Conservation (phyloP, 257 asterid species). For the Marsdenia floribunda region DNA sequence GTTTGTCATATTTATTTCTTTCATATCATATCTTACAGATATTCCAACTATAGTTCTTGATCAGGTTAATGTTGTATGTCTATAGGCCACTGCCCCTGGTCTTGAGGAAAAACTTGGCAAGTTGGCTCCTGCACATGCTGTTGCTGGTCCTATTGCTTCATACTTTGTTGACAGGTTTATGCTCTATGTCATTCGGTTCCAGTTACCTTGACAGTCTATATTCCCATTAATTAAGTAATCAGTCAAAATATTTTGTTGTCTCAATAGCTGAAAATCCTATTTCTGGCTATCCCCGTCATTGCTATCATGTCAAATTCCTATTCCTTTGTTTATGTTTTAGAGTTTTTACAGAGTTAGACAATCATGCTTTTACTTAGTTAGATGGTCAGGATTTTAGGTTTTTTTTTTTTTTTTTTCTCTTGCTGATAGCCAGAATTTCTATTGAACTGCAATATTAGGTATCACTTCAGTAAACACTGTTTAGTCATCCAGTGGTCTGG, state of each 20-base stretch:
- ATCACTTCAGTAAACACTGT: constrained; percentile 57
- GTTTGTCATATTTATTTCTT: constrained; percentile 18
- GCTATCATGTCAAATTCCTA: neutral
- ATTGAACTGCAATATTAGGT: constrained; percentile 45
- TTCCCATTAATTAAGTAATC: neutral
- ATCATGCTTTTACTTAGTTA: neutral
- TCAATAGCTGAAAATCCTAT: neutral
- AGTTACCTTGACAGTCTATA: too few relatives aligned
- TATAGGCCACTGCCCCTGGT: constrained; percentile 70
- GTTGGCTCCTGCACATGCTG: constrained; percentile 69
- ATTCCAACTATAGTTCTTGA: neutral
- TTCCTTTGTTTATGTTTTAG: neutral
- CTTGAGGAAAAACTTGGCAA: constrained; percentile 73
- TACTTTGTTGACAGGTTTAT: constrained; percentile 60
- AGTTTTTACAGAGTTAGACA: neutral
- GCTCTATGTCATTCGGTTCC: neutral
- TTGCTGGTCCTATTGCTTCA: constrained; percentile 59
- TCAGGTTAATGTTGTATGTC: neutral
- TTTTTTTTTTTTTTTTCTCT: neutral
- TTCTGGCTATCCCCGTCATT: neutral
- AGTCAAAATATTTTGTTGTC: neutral
- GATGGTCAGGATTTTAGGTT: too few relatives aligned
- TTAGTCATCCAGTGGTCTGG: constrained; percentile 83
- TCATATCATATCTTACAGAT: neutral
- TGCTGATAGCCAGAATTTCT: neutral